Evolutionary conservation across 192 early-diverging fungal genomes (phyloP).

Genomic region (Piromyces finnis): DNA sequence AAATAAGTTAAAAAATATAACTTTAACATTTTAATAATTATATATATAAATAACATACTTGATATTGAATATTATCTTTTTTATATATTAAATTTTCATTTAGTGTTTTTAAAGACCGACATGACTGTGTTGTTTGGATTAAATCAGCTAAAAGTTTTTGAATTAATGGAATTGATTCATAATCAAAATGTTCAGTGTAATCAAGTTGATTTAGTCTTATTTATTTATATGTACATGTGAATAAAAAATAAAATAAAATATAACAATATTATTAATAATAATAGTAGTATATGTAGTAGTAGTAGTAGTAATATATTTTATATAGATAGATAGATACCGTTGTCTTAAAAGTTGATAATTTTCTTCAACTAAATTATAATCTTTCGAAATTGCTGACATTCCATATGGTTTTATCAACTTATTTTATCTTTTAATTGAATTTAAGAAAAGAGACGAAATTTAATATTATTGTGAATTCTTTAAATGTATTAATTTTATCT

Average conservation of each 20-base stretch:
- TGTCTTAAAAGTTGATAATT: neutral
- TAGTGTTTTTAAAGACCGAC: neutral
- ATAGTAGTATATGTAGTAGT: too few species aligned
- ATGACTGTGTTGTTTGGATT: neutral
- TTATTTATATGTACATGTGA: too few species aligned
- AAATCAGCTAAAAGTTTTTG: neutral
- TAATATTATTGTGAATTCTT: too few species aligned
- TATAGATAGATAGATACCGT: neutral
- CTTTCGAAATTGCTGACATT: neutral
- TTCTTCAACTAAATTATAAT: neutral
- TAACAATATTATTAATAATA: too few species aligned
- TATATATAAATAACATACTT: neutral
- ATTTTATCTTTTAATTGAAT: too few species aligned
- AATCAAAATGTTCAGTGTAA: neutral
- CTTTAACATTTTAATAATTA: neutral
- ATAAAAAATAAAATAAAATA: too few species aligned
- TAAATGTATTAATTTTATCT: too few species aligned
- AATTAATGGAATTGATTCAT: neutral
- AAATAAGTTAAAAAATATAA: too few species aligned
- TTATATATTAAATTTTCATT: neutral
- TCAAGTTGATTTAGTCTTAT: neutral
- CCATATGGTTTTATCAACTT: neutral
- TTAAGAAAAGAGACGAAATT: too few species aligned
- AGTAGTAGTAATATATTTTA: too few species aligned
- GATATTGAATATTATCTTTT: neutral